Conservation (phyloP, 169 alveolate genomes). For the Plasmodium adleri region DNA sequence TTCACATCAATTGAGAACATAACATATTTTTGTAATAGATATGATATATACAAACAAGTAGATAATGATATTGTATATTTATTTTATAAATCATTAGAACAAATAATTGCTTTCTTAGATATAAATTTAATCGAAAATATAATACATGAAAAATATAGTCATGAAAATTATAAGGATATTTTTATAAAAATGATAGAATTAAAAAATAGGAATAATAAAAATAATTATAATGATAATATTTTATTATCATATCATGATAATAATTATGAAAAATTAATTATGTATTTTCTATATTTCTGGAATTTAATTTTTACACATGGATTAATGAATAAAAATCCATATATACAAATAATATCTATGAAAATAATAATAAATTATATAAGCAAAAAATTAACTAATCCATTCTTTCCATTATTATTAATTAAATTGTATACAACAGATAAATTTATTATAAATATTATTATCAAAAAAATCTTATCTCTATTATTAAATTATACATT, state of each 20-base stretch:
- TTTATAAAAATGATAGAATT: slow-evolving; percentile 9
- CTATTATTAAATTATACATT: slow-evolving; percentile 62
- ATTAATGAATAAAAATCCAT: slow-evolving; percentile 51
- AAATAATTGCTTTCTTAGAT: slow-evolving; percentile 27
- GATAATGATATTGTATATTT: slow-evolving; percentile 34
- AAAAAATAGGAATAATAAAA: neutral
- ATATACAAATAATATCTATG: slow-evolving; percentile 64
- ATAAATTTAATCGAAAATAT: slow-evolving; percentile 39
- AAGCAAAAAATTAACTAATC: slow-evolving; percentile 27
- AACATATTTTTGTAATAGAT: slow-evolving; percentile 34
- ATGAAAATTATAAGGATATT: slow-evolving; percentile 17
- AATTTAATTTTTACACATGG: slow-evolving; percentile 49
- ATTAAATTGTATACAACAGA: slow-evolving; percentile 31
- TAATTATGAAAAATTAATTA: slow-evolving; percentile 23
- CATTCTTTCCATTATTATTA: slow-evolving; percentile 60
- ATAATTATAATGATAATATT: neutral
- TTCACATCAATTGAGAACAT: slow-evolving; percentile 47
- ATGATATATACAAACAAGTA: slow-evolving; percentile 36
- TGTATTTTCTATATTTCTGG: slow-evolving; percentile 73
- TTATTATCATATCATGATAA: neutral
- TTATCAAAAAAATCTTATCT: slow-evolving; percentile 62
- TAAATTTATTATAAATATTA: slow-evolving; percentile 62
- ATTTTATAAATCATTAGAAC: slow-evolving; percentile 68
- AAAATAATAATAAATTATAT: slow-evolving; percentile 62
- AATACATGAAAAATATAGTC: slow-evolving; percentile 10